Evolutionary conservation across 352 stramenopile species (phyloP).

Genomic region (Blastocystis sp.): DNA sequence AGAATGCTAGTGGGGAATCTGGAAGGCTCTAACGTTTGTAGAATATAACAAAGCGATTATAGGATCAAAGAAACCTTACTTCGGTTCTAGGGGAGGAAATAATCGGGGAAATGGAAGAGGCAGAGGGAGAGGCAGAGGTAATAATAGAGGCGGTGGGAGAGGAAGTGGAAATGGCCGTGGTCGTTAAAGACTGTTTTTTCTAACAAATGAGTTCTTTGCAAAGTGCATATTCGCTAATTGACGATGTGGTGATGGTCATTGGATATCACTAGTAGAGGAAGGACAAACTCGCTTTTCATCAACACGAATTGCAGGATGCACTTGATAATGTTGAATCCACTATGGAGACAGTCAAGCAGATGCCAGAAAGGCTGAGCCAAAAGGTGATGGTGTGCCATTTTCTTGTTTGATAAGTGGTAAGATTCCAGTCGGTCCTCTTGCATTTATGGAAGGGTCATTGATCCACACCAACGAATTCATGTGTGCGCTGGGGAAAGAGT

Average conservation of each 20-base stretch:
- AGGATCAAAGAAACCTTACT: constrained; percentile 44
- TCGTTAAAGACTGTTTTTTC: constrained; percentile 23
- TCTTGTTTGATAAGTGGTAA: background rate
- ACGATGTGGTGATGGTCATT: background rate
- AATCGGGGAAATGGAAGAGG: constrained; percentile 63
- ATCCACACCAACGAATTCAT: constrained; percentile 56
- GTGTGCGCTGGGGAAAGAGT: constrained; percentile 47
- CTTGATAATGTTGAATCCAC: constrained; percentile 36
- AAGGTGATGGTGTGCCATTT: constrained; percentile 47
- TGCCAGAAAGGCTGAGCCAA: constrained; percentile 14
- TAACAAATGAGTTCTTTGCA: constrained; percentile 18
- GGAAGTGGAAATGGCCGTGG: background rate
- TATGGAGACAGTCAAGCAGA: background rate
- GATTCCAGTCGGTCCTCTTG: constrained; percentile 41
- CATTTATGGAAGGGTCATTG: constrained; percentile 41
- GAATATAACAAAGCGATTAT: background rate
- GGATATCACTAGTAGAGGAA: constrained; percentile 6
- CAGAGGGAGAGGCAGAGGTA: constrained; percentile 63
- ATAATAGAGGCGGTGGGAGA: constrained; percentile 57
- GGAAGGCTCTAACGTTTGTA: constrained; percentile 23
- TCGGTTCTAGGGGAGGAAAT: constrained; percentile 63
- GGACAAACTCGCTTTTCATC: background rate
- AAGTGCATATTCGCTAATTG: background rate
- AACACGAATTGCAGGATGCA: constrained; percentile 10
- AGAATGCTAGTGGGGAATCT: constrained; percentile 66